Evolutionary conservation across 163 green algal species (phyloP).

Genomic region (Trebouxiophyceae sp.): DNA sequence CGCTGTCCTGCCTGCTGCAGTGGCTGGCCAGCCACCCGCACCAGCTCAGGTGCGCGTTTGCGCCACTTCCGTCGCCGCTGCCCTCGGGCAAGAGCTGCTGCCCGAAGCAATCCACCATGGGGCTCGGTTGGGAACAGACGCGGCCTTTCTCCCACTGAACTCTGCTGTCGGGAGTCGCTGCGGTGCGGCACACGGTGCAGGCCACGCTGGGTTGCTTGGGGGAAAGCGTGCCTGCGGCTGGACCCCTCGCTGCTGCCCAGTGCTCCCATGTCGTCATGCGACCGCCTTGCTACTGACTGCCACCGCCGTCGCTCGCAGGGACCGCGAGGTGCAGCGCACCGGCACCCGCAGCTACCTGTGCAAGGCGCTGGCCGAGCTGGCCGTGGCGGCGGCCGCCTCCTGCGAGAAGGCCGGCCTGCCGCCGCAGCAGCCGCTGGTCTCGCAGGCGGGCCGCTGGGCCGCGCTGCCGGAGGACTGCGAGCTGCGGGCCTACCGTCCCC

Average conservation of each 20-base stretch:
- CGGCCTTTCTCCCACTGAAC: not conserved
- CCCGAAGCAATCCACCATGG: too few species aligned
- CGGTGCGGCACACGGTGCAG: not conserved
- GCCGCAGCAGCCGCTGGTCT: not conserved
- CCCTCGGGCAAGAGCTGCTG: not conserved
- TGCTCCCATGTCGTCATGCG: too few species aligned
- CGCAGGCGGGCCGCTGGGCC: not conserved
- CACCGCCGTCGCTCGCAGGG: not conserved
- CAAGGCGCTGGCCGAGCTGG: not conserved
- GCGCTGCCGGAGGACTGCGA: constrained; percentile 10
- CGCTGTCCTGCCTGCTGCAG: constrained; percentile 30
- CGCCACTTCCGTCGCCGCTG: not conserved
- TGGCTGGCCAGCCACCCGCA: constrained; percentile 29
- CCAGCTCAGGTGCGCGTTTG: not conserved
- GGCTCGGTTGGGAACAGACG: too few species aligned
- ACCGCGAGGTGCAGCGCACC: not conserved
- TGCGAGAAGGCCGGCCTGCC: not conserved
- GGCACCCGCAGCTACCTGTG: not conserved
- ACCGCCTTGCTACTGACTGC: not conserved
- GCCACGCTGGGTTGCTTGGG: not conserved
- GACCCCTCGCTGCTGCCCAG: too few species aligned
- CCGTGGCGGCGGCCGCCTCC: not conserved
- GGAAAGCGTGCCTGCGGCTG: not conserved
- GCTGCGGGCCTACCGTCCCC: constrained; percentile 4
- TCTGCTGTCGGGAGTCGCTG: not conserved